Evolutionary conservation across 179 eudicot genomes (phyloP), one percentile per base, ranked within the genome.

Genomic region (Corrigiola litoralis): DNA sequence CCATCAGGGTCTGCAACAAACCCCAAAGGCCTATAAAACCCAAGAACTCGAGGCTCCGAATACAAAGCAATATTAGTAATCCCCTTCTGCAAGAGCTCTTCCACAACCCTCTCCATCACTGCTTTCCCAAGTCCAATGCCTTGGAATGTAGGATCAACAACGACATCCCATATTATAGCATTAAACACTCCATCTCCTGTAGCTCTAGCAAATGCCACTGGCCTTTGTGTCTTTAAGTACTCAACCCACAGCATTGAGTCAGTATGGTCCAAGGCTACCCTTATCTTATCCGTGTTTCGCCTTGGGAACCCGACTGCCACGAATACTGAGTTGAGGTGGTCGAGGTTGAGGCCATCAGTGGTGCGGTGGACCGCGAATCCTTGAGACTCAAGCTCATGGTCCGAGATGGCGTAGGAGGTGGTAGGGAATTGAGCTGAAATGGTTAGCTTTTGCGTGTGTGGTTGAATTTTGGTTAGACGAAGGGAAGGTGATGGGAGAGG

Each of bases 181-280:
- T 94, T 94, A 53, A 94, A 90, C 38, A 90, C 99, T 0, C 99
- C 96, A 52, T 94, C 99, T 0, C 99, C 99, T 0, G 99, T 94
- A 3, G 97, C 97, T 51, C 99, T 73, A 2, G 96, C 97, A 29
- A 94, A 94, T 40, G 95, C 99, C 69, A 94, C 96, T 2, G 99
- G 97, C 52, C 77, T 60, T 38, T 72, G 56, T 1, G 87, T 84
- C 76, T 86, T 88, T 56, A 65, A 77, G 77, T 83, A 64, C 74
- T 90, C 89, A 0, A 83, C 66, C 99, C 99, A 94, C 12, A 88
- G 21, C 24, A 94, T n/a, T 0, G 89, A 57, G 81, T 82, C 83
- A 0, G 97, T 81, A 79, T 94, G 83, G 17, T 83, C 78, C 16
- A 94, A 76, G 0, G 99, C 99, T 2, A 81, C 21, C 20, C 80